phyloP scores from a whole-genome alignment of 2,329 filamentous ascomycete genomes.

The Neurospora crassa region DNA sequence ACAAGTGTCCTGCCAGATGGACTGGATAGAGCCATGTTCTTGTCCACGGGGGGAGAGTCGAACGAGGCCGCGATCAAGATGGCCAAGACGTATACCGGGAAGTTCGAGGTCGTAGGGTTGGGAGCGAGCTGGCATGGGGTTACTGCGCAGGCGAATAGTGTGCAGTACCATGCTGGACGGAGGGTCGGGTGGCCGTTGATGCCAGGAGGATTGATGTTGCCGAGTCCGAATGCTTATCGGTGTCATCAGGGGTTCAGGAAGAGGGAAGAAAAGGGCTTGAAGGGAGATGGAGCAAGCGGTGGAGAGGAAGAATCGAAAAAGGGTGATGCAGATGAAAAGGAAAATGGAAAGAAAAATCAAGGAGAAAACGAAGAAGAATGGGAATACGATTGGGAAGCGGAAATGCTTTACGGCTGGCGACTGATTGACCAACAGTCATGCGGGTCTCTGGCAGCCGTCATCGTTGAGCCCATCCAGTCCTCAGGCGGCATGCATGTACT shows the following conservation, averaged over 20 bases:
- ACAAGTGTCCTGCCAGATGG: constrained; percentile 36
- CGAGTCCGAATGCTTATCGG: constrained; percentile 51
- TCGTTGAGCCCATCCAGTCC: constrained; percentile 53
- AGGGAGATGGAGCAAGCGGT: no score
- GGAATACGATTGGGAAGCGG: constrained; percentile 52
- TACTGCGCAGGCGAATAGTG: constrained; percentile 42
- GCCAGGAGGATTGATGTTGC: constrained; percentile 48
- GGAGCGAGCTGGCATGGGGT: constrained; percentile 52
- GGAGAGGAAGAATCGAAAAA: accelerated
- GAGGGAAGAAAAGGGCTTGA: constrained; percentile 32
- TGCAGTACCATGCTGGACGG: constrained; percentile 47
- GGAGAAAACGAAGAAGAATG: constrained; percentile 32
- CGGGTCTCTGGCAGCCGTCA: constrained; percentile 53
- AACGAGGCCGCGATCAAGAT: constrained; percentile 56
- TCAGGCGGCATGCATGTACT: constrained; percentile 50
- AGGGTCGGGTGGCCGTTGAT: constrained; percentile 37
- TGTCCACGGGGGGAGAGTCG: constrained; percentile 46
- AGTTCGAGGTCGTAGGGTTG: constrained; percentile 54
- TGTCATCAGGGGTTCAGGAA: not conserved
- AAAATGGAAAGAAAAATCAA: not conserved
- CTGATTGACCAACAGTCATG: constrained; percentile 50
- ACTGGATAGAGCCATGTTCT: constrained; percentile 47
- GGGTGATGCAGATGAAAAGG: not conserved
- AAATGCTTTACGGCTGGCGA: constrained; percentile 50
- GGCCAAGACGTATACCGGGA: constrained; percentile 54